Conservation (phyloP, 768 basidiomycete genomes). For the Clavaria fumosa region DNA sequence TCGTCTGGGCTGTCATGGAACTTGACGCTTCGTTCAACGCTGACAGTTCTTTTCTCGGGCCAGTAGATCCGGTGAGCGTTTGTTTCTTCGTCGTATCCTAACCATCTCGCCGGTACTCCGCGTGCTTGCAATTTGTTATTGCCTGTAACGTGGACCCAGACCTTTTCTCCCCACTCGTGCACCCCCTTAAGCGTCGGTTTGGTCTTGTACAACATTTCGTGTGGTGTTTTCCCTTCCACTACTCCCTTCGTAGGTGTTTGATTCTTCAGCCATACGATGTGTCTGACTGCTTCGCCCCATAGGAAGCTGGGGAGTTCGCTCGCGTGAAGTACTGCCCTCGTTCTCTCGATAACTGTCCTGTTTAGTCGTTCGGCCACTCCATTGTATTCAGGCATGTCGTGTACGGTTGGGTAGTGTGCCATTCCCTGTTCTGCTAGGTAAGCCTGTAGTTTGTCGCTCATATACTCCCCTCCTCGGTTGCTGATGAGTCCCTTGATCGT, state of each 20-base stretch:
- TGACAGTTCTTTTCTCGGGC: conserved; percentile 13
- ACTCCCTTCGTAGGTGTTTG: conserved; percentile 15
- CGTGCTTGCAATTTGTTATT: conserved; percentile 15
- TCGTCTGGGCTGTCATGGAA: conserved; percentile 5
- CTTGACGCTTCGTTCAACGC: conserved; percentile 15
- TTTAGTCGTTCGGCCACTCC: conserved; percentile 23
- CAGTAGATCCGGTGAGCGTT: conserved; percentile 22
- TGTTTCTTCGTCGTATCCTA: conserved; percentile 20
- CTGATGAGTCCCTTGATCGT: conserved; percentile 16
- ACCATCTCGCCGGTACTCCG: conserved; percentile 16
- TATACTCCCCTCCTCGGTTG: conserved; percentile 24
- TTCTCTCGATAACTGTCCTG: conserved; percentile 15
- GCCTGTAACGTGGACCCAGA: conserved; percentile 15
- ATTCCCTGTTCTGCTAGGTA: conserved; percentile 20
- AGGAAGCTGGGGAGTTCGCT: conserved; percentile 17
- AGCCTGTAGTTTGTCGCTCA: conserved; percentile 14
- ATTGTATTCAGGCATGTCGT: conserved; percentile 23
- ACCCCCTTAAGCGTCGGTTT: conserved; percentile 18
- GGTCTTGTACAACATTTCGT: conserved; percentile 12
- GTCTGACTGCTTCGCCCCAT: conserved; percentile 20
- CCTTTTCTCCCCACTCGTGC: conserved; percentile 17
- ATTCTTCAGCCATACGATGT: conserved; percentile 23
- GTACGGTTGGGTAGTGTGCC: conserved; percentile 16
- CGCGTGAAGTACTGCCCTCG: conserved; percentile 14
- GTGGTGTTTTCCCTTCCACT: conserved; percentile 14